Evolutionary conservation across 176 grass and related monocot genomes (phyloP), one percentile per base, ranked within the genome.

Genomic region (Tuctoria greenei): DNA sequence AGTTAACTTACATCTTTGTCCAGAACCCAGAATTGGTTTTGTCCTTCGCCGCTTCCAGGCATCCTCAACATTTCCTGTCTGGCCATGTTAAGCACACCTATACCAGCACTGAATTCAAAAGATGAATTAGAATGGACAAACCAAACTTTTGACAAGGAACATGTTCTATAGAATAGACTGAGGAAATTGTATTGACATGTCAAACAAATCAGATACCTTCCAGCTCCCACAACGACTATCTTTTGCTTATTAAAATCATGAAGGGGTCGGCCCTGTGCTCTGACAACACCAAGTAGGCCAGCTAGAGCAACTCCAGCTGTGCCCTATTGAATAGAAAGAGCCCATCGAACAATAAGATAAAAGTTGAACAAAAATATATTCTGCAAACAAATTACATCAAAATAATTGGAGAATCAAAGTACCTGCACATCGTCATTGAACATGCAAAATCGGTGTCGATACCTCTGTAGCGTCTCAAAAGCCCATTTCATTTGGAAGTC

Each of bases 401-500:
- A 69, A 57, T 18, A 31, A 44, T 66, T 66, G n/a, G 43, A 27
- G 4, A 63, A 35, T 72, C 54, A 83, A 47, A 76, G 44, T 83
- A 98, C 95, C 79, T 94, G 91, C 54, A 94, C 82, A 21, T 98
- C 91, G 82, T 98, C 91, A 74, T 98, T 98, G 81, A 98, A 94
- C 88, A 92, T 98, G 82, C 95, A 98, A 81, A 92, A 92, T 84
- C 83, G 78, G 42, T 94, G 55, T 25, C 95, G 86, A 73, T 98
- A 98, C 69, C 95, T 91, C 52, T 92, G 89, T 69, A 98, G 91
- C 44, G 95, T 98, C 86, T 95, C 89, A 62, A 98, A 98, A 71
- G 91, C 95, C 95, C 95, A 98, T 86, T 98, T 98, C 95, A 98
- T 98, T 94, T 98, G 95, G 75, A 98, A 98, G 80, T 98, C 95